These are phyloP conservation scores for Glycine soja DNA, from an alignment of 306 rosid genomes.

Conservation along the genomic window DNA sequence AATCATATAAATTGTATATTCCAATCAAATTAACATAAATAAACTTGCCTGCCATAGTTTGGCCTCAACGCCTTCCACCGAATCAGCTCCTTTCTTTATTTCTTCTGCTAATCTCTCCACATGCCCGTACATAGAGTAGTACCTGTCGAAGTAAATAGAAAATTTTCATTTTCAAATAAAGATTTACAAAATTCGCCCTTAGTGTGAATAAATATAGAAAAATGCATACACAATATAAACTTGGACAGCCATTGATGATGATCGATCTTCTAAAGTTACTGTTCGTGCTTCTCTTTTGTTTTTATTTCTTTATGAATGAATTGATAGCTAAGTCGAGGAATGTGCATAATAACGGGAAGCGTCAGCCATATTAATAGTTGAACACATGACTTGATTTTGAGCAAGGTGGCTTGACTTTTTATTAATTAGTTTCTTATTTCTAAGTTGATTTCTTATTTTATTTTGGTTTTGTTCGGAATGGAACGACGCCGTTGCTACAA, in stretches of 20 bases:
- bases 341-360: not conserved
- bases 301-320: not conserved
- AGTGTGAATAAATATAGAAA: not conserved
- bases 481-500: not conserved
- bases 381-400: not conserved
- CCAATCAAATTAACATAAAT: not conserved
- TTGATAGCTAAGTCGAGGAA: not conserved
- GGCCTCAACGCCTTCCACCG: slow-evolving; percentile 81
- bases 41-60: slow-evolving; percentile 72
- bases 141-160: slow-evolving; percentile 52
- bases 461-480: not conserved
- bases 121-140: slow-evolving; percentile 83
- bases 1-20: not conserved
- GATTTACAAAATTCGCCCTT: not conserved
- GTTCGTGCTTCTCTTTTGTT: not conserved
- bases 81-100: slow-evolving; percentile 74
- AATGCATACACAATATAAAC: slow-evolving; percentile 74
- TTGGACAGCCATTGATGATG: slow-evolving; percentile 67
- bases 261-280: slow-evolving; percentile 15
- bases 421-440: not conserved
- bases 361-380: slow-evolving; percentile 51
- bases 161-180: not conserved
- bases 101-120: slow-evolving; percentile 77
- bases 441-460: not conserved
- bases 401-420: slow-evolving; percentile 5